Evolutionary conservation across 768 basidiomycete genomes (phyloP), one percentile per base, ranked within the genome.

Genomic region (Hysterangium stoloniferum): DNA sequence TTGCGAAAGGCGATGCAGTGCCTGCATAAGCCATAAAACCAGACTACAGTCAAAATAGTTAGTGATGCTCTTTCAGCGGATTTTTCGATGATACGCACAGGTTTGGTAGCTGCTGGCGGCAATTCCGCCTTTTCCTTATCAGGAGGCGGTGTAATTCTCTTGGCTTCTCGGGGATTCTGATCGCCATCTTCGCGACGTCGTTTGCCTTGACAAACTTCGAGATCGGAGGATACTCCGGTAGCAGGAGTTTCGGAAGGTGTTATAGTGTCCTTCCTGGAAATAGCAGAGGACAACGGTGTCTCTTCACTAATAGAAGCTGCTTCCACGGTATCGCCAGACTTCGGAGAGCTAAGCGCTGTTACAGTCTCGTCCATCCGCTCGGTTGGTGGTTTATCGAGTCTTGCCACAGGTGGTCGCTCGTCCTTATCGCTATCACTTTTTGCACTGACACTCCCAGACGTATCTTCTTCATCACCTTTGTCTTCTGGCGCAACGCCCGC

Each of bases 11-110:
- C 2, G 86, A 88, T 48, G 71, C 75, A 7, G 78, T 68, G 1
- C 84, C 81, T 12, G 86, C 86, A 58, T 87, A 90, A 1, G 85
- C 82, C 77, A 84, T 81, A 63, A 90, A 90, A 25, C 86, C 86
- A 2, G 35, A 19, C 47, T 48, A 17, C 2, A 19, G 67, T 66
- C 59, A 51, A 84, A 80, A 1, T 20, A 42, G 83, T 86, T 25
- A 85, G 83, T 15, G 86, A 86, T 9, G 85, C 78, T 3, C 76
- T 80, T 20, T n/a, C 15, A 49, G 17, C 35, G 19, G 9, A 19
- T 22, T 31, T 17, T 22, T 36, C 11, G 13, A 22, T 20, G 31
- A 20, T 20, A 40, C 34, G 5, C 17, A 49, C 35, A 37, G 22
- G n/a, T 49, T 37, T 41, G 13, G 25, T 31, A n/a, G 47, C 4